Base-by-base conservation (phyloP, 1,284 basidiomycete species). In the Moesziomyces globuligerus region DNA sequence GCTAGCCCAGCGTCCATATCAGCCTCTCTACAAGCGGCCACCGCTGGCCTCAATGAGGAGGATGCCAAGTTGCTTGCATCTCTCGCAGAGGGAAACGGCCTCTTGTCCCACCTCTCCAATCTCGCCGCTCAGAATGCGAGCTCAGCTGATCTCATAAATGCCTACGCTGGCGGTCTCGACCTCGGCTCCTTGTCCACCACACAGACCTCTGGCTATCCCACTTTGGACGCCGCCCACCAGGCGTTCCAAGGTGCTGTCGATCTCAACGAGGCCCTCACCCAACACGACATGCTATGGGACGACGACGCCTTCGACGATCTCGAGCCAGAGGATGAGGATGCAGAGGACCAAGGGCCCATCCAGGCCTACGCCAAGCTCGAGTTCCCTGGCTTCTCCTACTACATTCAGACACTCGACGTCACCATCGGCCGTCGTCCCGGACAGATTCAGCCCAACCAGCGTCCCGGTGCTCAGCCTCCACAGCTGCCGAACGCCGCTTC, bases 331-430 rank as follows among this genome's bases (percentile, higher is more conserved):
- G 64, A 67, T n/a, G 65, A 60, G 23, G 64, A 67, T 17, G 64
- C 49, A 10, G 41, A 72, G 21, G 70, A 72, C 28, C 59, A 76
- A 28, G 80, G 68, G 10, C 80, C 78, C 36, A 94, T 94, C 80
- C 89, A 90, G 82, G 93, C 93, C 53, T 95, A 94, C 81, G 94
- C 93, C 84, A 92, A 91, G 82, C 90, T 95, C 41, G 91, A 93
- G 82, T 95, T 95, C 80, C 91, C 91, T 37, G 89, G 89, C 83
- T 93, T 92, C 65, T 92, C 91, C 54, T 92, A 91, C 84, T 93
- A 91, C 84, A 88, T 90, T 42, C 91, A 92, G 84, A 92, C 90
- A 83, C 74, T 90, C 84, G 87, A 88, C 25, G 88, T 91, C 56
- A 84, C 90, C 57, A 91, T 89, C 84, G 83, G 87, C 73, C 80